A percentile compares a stretch with the other conserved stretches of the same genome.
Evolutionary conservation across 768 basidiomycete species (phyloP).

Genomic region (Gloeophyllum trabeum): DNA sequence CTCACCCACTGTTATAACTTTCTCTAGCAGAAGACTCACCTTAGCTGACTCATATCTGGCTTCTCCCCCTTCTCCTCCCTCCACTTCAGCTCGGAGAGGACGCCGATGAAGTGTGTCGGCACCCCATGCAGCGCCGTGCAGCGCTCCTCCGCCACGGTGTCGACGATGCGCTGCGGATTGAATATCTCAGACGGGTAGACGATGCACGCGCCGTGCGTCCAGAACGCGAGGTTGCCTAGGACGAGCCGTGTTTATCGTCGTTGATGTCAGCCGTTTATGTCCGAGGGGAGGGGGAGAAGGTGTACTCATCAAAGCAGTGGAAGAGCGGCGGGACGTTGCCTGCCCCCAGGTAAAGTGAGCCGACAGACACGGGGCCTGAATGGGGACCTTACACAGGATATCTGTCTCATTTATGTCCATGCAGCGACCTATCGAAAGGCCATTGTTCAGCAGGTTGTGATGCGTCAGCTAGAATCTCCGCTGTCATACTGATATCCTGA

Average conservation of each 20-base stretch:
- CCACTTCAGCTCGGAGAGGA: conserved; percentile 55
- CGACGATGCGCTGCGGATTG: conserved; percentile 55
- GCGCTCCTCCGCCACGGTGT: conserved; percentile 52
- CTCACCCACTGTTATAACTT: background rate
- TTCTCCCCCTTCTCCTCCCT: conserved; percentile 32
- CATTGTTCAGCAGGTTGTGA: conserved; percentile 71
- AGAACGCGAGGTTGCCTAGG: conserved; percentile 71
- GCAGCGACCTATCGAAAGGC: conserved; percentile 51
- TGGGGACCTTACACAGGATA: conserved; percentile 43
- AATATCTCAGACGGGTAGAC: conserved; percentile 66
- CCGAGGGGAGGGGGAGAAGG: background rate
- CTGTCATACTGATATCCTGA: background rate
- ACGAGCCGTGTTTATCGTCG: conserved; percentile 68
- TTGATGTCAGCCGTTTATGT: conserved; percentile 4
- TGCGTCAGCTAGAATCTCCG: conserved; percentile 50
- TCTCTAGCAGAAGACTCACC: conserved; percentile 36
- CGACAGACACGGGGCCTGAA: no score
- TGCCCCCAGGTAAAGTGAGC: no score
- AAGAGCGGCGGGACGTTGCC: conserved; percentile 80
- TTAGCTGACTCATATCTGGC: conserved; percentile 37
- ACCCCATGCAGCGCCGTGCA: conserved; percentile 81
- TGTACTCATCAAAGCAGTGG: conserved; percentile 80
- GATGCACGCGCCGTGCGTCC: conserved; percentile 61
- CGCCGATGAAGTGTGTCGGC: conserved; percentile 75
- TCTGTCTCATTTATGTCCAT: conserved; percentile 62